Evolutionary conservation across 1,139 yeast genomes (phyloP).

Genomic region (Wickerhamomyces sp.): DNA sequence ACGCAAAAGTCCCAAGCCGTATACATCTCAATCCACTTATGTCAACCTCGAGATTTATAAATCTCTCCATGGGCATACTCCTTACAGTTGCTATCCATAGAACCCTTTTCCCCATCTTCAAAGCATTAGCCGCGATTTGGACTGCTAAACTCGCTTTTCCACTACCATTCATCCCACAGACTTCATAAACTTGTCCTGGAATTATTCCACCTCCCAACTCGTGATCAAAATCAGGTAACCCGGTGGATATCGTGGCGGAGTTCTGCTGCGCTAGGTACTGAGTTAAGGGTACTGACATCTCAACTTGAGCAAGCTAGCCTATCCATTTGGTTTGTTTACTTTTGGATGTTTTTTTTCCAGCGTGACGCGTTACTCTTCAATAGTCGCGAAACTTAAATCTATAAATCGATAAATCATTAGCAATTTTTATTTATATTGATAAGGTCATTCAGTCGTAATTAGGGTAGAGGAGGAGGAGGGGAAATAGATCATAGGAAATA

Average conservation of each 20-base stretch:
- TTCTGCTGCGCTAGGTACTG: constrained; percentile 16
- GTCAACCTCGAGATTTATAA: constrained; percentile 6
- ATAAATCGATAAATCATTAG: too few relatives aligned
- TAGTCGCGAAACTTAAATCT: too few relatives aligned
- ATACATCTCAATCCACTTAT: constrained; percentile 3
- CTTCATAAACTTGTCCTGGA: constrained; percentile 20
- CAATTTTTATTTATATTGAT: too few relatives aligned
- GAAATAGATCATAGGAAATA: constrained; percentile 40
- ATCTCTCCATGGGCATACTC: background rate
- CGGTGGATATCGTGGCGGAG: constrained; percentile 13
- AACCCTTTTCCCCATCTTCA: constrained; percentile 10
- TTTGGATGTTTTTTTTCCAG: too few relatives aligned
- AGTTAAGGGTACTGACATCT: constrained; percentile 16
- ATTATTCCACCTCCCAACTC: constrained; percentile 19
- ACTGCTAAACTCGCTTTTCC: constrained; percentile 15
- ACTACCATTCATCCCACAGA: constrained; percentile 16
- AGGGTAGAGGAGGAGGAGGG: too few relatives aligned
- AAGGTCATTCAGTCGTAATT: background rate
- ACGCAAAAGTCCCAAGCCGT: constrained; percentile 12
- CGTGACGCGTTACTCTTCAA: too few relatives aligned
- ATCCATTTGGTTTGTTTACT: too few relatives aligned
- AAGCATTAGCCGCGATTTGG: constrained; percentile 12
- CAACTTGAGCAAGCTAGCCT: too few relatives aligned
- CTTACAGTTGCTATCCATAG: constrained; percentile 16
- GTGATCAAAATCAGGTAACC: constrained; percentile 11